A percentile compares a stretch with the other conserved stretches of the same genome.
These are phyloP conservation scores for Crithidia sp. DNA, from an alignment of 208 protist species.

Conservation along the genomic window DNA sequence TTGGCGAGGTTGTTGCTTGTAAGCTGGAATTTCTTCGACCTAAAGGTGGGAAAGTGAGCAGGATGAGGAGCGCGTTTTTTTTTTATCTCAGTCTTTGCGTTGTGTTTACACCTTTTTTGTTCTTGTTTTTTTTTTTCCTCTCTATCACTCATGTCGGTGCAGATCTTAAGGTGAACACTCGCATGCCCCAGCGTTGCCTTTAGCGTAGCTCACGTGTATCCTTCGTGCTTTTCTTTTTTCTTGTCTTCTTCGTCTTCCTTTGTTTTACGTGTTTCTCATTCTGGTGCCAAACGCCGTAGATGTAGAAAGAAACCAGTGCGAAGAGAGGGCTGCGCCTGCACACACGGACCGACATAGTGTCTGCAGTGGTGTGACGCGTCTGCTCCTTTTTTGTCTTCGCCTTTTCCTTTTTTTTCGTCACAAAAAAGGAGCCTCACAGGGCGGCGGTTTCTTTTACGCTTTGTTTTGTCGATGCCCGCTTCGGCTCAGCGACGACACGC, in stretches of 20 bases:
- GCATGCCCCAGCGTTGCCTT: too few relatives aligned
- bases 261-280: background rate
- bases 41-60: too few relatives aligned
- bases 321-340: too few relatives aligned
- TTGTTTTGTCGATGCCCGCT: background rate
- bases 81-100: background rate
- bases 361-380: too few relatives aligned
- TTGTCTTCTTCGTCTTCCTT: slow-evolving; percentile 17
- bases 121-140: slow-evolving; percentile 11
- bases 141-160: background rate
- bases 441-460: too few relatives aligned
- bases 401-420: slow-evolving; percentile 23
- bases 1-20: too few relatives aligned
- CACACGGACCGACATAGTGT: too few relatives aligned
- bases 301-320: too few relatives aligned
- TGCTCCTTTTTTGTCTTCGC: background rate
- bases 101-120: background rate
- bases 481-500: background rate
- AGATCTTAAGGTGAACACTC: too few relatives aligned
- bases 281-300: too few relatives aligned
- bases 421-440: background rate
- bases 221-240: slow-evolving; percentile 1
- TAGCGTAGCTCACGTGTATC: too few relatives aligned
- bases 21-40: too few relatives aligned
- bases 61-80: slow-evolving; percentile 5